Conservation (phyloP, 2,329 filamentous ascomycete species). For the Aspergillus amoenus region DNA sequence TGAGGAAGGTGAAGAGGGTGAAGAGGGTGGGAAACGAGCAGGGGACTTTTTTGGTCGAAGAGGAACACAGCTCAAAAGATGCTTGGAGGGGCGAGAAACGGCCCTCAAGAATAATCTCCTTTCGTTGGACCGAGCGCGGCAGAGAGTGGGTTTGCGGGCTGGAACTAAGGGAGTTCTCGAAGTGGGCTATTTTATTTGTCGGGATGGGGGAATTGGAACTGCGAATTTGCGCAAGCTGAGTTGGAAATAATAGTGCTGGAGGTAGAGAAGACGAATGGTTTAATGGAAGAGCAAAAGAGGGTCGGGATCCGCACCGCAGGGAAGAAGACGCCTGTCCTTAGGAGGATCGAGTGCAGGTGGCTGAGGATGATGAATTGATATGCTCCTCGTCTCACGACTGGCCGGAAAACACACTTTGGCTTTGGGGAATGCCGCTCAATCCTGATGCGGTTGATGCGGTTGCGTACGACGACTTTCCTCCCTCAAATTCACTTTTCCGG, state of each 20-base stretch:
- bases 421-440: neutral
- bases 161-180: neutral
- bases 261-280: conserved; percentile 3
- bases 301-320: conserved; percentile 14
- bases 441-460: neutral
- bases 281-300: conserved; percentile 1
- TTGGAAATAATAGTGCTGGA: neutral
- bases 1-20: conserved; percentile 10
- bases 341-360: conserved; percentile 5
- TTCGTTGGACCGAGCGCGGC: conserved; percentile 11
- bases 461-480: conserved; percentile 6
- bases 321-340: neutral
- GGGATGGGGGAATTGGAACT: conserved; percentile 3
- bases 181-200: neutral
- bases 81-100: conserved; percentile 4
- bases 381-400: conserved; percentile 1
- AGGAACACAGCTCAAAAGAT: neutral
- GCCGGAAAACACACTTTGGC: neutral
- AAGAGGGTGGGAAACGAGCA: neutral
- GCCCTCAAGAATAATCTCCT: conserved; percentile 6
- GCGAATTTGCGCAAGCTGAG: neutral
- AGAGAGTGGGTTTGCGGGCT: conserved; percentile 5
- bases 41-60: neutral
- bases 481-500: neutral
- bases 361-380: conserved; percentile 12